A percentile compares a stretch with the other conserved stretches of the same genome.
phyloP scores from a whole-genome alignment of 2,329 filamentous ascomycete genomes.

The Neoascochyta sp. region DNA sequence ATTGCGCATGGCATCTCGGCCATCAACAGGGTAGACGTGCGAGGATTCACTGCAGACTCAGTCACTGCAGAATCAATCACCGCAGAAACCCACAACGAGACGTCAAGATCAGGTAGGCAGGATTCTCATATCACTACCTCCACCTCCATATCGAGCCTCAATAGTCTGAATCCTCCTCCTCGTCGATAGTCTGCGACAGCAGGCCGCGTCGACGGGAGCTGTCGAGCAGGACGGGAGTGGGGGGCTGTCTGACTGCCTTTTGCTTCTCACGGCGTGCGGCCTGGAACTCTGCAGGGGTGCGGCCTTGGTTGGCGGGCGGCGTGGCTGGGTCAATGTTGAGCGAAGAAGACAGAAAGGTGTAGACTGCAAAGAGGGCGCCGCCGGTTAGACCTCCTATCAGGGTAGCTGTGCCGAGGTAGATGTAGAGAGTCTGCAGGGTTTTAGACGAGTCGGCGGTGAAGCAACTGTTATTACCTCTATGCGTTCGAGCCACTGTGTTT shows the following conservation, averaged over 20 bases:
- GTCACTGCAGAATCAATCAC: too few relatives aligned
- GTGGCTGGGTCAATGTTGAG: constrained; percentile 41
- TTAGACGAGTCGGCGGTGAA: too few relatives aligned
- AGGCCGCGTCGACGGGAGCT: constrained; percentile 47
- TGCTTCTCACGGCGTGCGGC: constrained; percentile 26
- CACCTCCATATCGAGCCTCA: constrained; percentile 20
- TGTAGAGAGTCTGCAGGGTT: constrained; percentile 44
- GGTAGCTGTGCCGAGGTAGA: constrained; percentile 63
- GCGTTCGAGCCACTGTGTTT: constrained; percentile 44
- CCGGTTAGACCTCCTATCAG: constrained; percentile 65
- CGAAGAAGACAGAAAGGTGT: constrained; percentile 52
- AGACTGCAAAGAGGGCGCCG: constrained; percentile 55
- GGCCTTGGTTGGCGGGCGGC: constrained; percentile 7
- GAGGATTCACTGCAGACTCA: too few relatives aligned
- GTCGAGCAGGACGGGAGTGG: constrained; percentile 20
- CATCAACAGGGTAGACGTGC: too few relatives aligned
- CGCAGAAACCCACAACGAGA: too few relatives aligned
- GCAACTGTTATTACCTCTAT: too few relatives aligned
- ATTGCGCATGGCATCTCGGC: too few relatives aligned
- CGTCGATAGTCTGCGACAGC: constrained; percentile 64
- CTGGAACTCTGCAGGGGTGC: constrained; percentile 30
- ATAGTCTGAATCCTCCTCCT: constrained; percentile 61
- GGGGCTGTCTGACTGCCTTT: constrained; percentile 13
- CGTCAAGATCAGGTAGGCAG: too few relatives aligned
- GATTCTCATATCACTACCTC: too few relatives aligned